These are phyloP conservation scores for Heliosperma pusillum DNA, from an alignment of 148 eudicot genomes.

Conservation along the genomic window DNA sequence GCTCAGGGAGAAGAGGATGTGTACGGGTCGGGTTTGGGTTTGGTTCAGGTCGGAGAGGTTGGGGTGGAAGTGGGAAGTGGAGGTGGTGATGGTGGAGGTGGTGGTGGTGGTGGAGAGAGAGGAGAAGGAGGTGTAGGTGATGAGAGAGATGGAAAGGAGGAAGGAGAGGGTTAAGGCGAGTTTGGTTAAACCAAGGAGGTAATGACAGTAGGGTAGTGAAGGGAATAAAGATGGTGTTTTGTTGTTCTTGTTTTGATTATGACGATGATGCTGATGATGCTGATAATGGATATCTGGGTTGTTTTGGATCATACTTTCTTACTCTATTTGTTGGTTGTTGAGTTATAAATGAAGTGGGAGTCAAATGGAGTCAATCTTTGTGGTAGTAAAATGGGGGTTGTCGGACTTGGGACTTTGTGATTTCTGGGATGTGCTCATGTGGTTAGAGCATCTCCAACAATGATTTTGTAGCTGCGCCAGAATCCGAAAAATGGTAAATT, in stretches of 20 bases:
- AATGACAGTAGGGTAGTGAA: not conserved
- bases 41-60: slow-evolving; percentile 12
- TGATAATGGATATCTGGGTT: too few relatives aligned
- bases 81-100: slow-evolving; percentile 12
- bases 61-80: not conserved
- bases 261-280: too few relatives aligned
- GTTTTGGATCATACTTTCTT: too few relatives aligned
- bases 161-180: slow-evolving; percentile 1
- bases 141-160: slow-evolving; percentile 11
- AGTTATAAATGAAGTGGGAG: too few relatives aligned
- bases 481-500: too few relatives aligned
- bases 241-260: not conserved
- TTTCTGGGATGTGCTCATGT: too few relatives aligned
- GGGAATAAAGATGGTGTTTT: not conserved
- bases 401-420: too few relatives aligned
- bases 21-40: slow-evolving; percentile 42
- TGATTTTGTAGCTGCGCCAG: too few relatives aligned
- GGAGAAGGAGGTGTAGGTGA: slow-evolving; percentile 2
- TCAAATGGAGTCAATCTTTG: too few relatives aligned
- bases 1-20: slow-evolving; percentile 64
- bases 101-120: slow-evolving; percentile 28
- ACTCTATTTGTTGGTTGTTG: too few relatives aligned
- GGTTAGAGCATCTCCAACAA: too few relatives aligned
- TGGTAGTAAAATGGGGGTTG: too few relatives aligned
- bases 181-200: slow-evolving; percentile 4